Base-by-base conservation (phyloP, 2,329 filamentous ascomycete genomes). In the Trichoderma sp. region DNA sequence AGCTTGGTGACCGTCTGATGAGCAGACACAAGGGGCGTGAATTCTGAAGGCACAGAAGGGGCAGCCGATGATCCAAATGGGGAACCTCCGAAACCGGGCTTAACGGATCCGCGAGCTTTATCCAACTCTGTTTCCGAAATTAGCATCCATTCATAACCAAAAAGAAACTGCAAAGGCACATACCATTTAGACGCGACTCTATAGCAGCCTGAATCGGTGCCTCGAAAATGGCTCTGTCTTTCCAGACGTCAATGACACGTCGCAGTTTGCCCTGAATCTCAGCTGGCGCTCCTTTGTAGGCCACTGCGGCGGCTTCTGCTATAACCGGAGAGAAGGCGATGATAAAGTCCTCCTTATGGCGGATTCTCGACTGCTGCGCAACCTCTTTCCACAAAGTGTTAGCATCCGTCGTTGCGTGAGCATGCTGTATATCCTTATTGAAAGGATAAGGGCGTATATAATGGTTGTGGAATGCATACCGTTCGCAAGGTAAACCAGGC, bases 231-330 rank as follows among this genome's bases (percentile, higher is more conserved):
- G 88, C 86, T 45, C 97, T 90, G 80, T 96, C 92, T 81, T 93
- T 93, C 97, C 97, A 99, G 21, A 99, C 97, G 81, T 98, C 96
- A 3, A 98, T 91, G 0, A 98, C 96, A 38, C 97, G 91, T 76
- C 93, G 90, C 50, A 99, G 88, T 83, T 98, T 98, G 75, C 91
- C 90, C 83, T 98, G 97, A 33, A 98, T 91, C 69, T 99, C 96
- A 50, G 91, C 89, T 8, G 94, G 91, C 2, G 95, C 93, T 76
- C 95, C 95, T 84, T 96, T 97, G 84, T 98, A 99, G 53, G 97
- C 96, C n/a, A 91, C 88, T 16, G 94, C 89, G 11, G 93, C 93
- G n/a, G 95, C 96, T 83, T 99, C 97, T 24, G 94, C 94, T 77
- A 99, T 94, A 79, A 98, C 90, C 5, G 97, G 95, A 63, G 96